These are phyloP conservation scores for Aureobasidium sp. DNA, from an alignment of 2,329 filamentous ascomycete species.

Conservation along the genomic window DNA sequence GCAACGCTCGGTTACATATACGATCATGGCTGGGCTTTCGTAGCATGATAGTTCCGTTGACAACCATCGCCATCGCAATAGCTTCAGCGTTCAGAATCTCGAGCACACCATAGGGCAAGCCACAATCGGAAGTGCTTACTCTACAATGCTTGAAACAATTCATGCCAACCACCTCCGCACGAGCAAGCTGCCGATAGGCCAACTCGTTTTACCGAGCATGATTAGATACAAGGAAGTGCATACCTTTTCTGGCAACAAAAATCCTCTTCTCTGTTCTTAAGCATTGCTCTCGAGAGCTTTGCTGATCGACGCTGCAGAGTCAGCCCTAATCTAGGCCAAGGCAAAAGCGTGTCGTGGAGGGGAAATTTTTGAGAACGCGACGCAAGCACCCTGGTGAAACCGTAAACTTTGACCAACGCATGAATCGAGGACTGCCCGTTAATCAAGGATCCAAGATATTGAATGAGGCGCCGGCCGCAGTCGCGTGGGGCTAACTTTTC, in stretches of 20 bases:
- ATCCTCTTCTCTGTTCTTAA: not conserved
- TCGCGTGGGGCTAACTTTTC: not conserved
- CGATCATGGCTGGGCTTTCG: not conserved
- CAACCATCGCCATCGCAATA: not conserved
- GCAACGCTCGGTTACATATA: not conserved
- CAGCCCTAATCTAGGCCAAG: not conserved
- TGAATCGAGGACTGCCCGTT: not conserved
- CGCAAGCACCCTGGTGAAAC: not conserved
- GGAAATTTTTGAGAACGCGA: not conserved
- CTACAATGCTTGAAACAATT: not conserved
- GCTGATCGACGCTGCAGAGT: not conserved
- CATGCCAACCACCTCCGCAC: not conserved
- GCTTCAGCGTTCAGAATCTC: not conserved
- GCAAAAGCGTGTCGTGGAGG: not conserved
- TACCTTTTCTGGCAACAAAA: not conserved
- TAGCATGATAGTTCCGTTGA: not conserved
- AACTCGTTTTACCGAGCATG: not conserved
- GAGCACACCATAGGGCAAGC: not conserved
- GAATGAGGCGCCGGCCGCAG: not conserved
- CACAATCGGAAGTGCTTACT: not conserved
- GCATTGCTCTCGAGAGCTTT: not conserved
- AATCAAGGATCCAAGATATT: not conserved
- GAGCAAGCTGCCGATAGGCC: not conserved
- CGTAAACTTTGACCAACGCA: not conserved
- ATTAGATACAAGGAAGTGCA: not conserved